These are phyloP conservation scores for Silene vulgaris DNA, from an alignment of 179 eudicot genomes.

Conservation along the genomic window DNA sequence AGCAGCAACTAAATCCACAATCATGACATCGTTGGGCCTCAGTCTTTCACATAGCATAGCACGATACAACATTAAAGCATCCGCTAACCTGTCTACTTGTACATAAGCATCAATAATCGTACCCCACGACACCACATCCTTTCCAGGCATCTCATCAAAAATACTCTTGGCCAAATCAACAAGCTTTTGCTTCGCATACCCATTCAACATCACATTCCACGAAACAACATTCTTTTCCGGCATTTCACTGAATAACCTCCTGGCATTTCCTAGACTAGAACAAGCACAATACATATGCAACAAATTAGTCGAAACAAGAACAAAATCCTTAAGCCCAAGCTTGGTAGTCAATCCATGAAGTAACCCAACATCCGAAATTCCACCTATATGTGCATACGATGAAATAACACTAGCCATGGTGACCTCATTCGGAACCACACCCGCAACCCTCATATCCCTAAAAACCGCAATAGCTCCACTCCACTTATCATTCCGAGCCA, in stretches of 20 bases:
- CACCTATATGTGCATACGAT: conserved; percentile 46
- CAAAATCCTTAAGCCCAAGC: conserved; percentile 48
- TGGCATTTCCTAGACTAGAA: conserved; percentile 51
- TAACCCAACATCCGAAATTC: conserved; percentile 33
- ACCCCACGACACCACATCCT: conserved; percentile 85
- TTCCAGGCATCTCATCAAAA: conserved; percentile 61
- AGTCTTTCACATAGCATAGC: conserved; percentile 47
- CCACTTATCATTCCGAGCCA: conserved; percentile 47
- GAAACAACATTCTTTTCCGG: conserved; percentile 68
- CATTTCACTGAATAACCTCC: conserved; percentile 62
- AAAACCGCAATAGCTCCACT: conserved; percentile 51
- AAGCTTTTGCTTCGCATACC: conserved; percentile 58
- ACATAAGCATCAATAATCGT: conserved; percentile 65
- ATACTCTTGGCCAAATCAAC: conserved; percentile 53
- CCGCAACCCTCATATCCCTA: conserved; percentile 53
- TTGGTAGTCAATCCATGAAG: conserved; percentile 60
- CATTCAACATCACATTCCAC: conserved; percentile 94
- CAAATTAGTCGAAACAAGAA: conserved; percentile 71
- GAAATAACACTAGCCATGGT: conserved; percentile 70
- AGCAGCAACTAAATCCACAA: conserved; percentile 62
- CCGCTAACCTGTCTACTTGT: conserved; percentile 46
- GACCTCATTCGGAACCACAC: conserved; percentile 64
- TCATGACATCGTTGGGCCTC: conserved; percentile 67
- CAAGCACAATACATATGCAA: conserved; percentile 57
- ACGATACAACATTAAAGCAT: conserved; percentile 56